These are phyloP conservation scores for Ogataea sp. DNA, from an alignment of 805 yeast genomes.

Conservation along the genomic window DNA sequence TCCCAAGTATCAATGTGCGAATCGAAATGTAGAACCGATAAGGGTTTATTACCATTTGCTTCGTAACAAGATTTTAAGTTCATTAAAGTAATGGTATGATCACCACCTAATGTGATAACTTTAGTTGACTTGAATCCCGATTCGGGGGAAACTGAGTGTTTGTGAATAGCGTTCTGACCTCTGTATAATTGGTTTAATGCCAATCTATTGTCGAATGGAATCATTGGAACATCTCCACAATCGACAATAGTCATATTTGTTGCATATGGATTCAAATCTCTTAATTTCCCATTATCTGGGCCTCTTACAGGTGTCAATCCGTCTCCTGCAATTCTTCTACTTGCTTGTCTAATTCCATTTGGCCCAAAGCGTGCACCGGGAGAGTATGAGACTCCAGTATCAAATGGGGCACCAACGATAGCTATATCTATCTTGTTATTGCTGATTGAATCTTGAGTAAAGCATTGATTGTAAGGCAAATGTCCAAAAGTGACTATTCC, in stretches of 20 bases:
- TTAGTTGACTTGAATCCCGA: slow-evolving; percentile 19
- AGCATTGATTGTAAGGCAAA: slow-evolving; percentile 36
- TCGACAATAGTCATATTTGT: slow-evolving; percentile 35
- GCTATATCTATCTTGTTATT: slow-evolving; percentile 35
- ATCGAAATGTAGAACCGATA: slow-evolving; percentile 50
- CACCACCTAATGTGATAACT: slow-evolving; percentile 49
- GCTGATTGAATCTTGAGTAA: slow-evolving; percentile 20
- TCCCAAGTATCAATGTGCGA: slow-evolving; percentile 65
- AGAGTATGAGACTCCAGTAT: slow-evolving; percentile 45
- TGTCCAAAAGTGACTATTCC: slow-evolving; percentile 52
- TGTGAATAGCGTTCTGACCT: slow-evolving; percentile 41
- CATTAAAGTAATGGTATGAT: slow-evolving; percentile 46
- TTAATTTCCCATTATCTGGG: slow-evolving; percentile 28
- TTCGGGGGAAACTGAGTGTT: slow-evolving; percentile 19
- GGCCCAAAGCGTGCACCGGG: slow-evolving; percentile 60
- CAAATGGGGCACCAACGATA: slow-evolving; percentile 52
- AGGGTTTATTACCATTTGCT: slow-evolving; percentile 26
- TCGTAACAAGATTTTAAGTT: slow-evolving; percentile 40
- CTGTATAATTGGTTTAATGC: slow-evolving; percentile 50
- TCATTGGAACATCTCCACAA: slow-evolving; percentile 56
- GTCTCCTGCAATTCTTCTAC: slow-evolving; percentile 32
- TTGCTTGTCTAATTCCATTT: slow-evolving; percentile 34
- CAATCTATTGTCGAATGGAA: slow-evolving; percentile 50
- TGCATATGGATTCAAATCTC: slow-evolving; percentile 34
- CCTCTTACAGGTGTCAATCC: slow-evolving; percentile 36